Conservation (phyloP, 768 basidiomycete species). For the Phlegmacium glaucopus region DNA sequence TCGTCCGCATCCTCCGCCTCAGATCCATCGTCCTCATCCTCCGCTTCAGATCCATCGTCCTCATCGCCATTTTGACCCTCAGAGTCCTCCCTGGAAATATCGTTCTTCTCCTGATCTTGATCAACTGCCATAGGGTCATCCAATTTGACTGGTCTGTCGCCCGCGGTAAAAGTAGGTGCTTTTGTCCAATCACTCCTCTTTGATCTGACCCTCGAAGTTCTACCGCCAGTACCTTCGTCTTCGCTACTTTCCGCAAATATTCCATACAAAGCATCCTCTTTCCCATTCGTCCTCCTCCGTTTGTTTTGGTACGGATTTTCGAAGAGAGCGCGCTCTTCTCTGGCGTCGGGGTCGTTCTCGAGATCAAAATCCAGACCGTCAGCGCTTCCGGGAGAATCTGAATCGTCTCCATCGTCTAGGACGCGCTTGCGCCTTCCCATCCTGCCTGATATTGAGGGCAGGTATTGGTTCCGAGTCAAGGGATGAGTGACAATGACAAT, state of each 20-base stretch:
- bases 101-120: conserved; percentile 28
- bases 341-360: conserved; percentile 56
- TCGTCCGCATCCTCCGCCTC: conserved; percentile 27
- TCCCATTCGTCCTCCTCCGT: conserved; percentile 58
- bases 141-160: conserved; percentile 48
- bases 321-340: conserved; percentile 74
- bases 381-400: conserved; percentile 62
- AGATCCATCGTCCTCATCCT: conserved; percentile 34
- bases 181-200: conserved; percentile 68
- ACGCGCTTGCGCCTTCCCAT: conserved; percentile 81
- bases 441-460: no score
- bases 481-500: background rate
- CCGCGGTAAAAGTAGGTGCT: conserved; percentile 71
- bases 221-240: conserved; percentile 39
- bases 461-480: no score
- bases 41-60: conserved; percentile 32
- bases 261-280: conserved; percentile 76
- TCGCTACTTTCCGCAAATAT: conserved; percentile 73
- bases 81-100: conserved; percentile 24
- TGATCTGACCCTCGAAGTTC: conserved; percentile 17
- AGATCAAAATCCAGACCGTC: conserved; percentile 44
- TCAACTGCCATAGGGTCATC: conserved; percentile 37
- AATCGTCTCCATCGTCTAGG: conserved; percentile 72
- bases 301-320: conserved; percentile 75
- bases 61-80: conserved; percentile 36